Evolutionary conservation across 2,329 filamentous ascomycete genomes (phyloP).

Genomic region (Colletotrichum higginsianum): DNA sequence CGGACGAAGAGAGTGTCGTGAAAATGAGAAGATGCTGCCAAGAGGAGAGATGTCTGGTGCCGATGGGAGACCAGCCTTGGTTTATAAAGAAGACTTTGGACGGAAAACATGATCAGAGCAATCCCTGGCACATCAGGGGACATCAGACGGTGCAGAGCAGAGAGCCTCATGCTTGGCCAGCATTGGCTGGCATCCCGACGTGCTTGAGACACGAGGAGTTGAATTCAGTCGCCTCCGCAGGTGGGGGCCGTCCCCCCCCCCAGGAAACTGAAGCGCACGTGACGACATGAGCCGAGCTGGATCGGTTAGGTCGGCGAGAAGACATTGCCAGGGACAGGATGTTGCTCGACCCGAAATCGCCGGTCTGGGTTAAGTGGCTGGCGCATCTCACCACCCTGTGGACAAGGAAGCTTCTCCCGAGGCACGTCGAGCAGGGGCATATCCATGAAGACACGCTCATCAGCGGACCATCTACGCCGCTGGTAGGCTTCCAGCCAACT

Average conservation of each 20-base stretch:
- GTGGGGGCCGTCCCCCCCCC: neutral
- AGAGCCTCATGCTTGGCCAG: constrained; percentile 16
- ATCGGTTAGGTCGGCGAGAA: constrained; percentile 12
- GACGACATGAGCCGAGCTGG: constrained; percentile 29
- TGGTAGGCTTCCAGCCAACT: too few species aligned
- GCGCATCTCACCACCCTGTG: neutral
- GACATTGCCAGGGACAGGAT: constrained; percentile 32
- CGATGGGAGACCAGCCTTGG: constrained; percentile 25
- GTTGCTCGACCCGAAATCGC: constrained; percentile 11
- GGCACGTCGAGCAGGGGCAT: neutral
- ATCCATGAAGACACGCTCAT: too few species aligned
- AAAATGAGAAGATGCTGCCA: constrained; percentile 34
- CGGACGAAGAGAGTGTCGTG: constrained; percentile 35
- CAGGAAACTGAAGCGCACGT: neutral
- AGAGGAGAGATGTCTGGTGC: constrained; percentile 16
- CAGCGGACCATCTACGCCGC: too few species aligned
- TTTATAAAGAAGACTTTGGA: constrained; percentile 38
- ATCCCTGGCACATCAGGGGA: constrained; percentile 24
- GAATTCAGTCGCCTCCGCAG: neutral
- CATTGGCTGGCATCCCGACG: constrained; percentile 3
- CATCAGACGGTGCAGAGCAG: constrained; percentile 32
- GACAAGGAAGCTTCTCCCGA: constrained; percentile 2
- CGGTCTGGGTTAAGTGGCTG: constrained; percentile 1
- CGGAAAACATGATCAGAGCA: constrained; percentile 18
- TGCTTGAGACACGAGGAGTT: constrained; percentile 8